phyloP scores from a whole-genome alignment of 306 rosid species.

The Vigna angularis region DNA sequence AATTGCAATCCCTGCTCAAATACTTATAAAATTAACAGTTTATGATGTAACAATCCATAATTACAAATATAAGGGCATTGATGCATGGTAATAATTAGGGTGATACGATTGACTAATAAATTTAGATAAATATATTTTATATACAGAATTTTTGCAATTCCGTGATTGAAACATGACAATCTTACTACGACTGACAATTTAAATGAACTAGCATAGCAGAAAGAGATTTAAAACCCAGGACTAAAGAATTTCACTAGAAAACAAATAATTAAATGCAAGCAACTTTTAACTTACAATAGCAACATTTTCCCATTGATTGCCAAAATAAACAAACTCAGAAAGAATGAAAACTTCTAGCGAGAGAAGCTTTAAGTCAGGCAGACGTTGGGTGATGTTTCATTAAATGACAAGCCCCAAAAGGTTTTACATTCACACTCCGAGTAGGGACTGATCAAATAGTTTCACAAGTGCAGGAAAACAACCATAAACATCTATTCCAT shows the following conservation, averaged over 20 bases:
- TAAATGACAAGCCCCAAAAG: conserved; percentile 15
- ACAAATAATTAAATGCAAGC: background rate
- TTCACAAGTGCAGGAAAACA: conserved; percentile 5
- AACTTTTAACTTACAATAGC: conserved; percentile 8
- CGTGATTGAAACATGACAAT: conserved; percentile 14
- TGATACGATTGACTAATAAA: background rate
- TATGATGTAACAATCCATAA: conserved; percentile 7
- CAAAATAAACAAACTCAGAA: conserved; percentile 21
- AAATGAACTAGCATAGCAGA: background rate
- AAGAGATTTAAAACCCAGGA: conserved; percentile 7
- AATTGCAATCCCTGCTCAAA: conserved; percentile 27
- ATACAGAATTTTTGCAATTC: background rate
- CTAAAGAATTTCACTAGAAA: background rate
- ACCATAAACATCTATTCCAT: conserved; percentile 7
- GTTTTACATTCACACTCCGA: conserved; percentile 4
- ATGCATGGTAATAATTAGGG: background rate
- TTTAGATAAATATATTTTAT: background rate
- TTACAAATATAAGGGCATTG: conserved; percentile 17
- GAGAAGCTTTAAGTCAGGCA: background rate
- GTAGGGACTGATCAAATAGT: background rate
- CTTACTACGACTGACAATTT: conserved; percentile 1
- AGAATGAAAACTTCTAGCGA: background rate
- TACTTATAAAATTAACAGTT: conserved; percentile 13
- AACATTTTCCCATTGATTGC: background rate
- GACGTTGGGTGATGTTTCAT: background rate